Evolutionary conservation across 495 filamentous ascomycete species (phyloP).

Genomic region (Tuber magnatum): DNA sequence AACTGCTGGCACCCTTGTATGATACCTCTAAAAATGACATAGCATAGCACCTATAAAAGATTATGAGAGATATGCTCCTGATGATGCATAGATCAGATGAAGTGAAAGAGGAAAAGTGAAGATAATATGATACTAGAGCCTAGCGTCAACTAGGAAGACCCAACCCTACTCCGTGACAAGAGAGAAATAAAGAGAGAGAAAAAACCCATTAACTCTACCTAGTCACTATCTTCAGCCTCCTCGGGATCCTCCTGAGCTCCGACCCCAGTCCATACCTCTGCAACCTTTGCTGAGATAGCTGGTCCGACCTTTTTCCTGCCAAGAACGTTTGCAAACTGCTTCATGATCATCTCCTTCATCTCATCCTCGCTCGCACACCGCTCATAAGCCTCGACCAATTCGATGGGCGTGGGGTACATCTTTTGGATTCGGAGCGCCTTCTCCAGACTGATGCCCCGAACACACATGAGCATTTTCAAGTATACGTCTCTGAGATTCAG

Average conservation of each 20-base stretch:
- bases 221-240: conserved; percentile 14
- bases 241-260: conserved; percentile 12
- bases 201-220: background rate
- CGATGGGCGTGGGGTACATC: conserved; percentile 63
- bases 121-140: background rate
- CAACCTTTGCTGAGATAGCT: conserved; percentile 59
- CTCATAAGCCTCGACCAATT: conserved; percentile 62
- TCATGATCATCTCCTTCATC: conserved; percentile 47
- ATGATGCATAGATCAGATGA: background rate
- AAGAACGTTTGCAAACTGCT: conserved; percentile 52
- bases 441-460: conserved; percentile 66
- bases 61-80: background rate
- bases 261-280: conserved; percentile 62
- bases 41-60: background rate
- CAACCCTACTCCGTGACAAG: background rate
- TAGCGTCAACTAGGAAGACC: background rate
- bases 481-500: conserved; percentile 68
- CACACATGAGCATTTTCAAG: conserved; percentile 85
- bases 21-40: background rate
- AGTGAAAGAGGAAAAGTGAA: background rate
- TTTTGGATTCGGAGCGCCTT: conserved; percentile 76
- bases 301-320: conserved; percentile 63
- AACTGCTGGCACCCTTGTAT: background rate
- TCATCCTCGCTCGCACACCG: conserved; percentile 45
- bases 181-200: background rate